A percentile compares a stretch with the other conserved stretches of the same genome.
phyloP scores from a whole-genome alignment of 2,329 filamentous ascomycete genomes.

The Botryotinia globosa region DNA sequence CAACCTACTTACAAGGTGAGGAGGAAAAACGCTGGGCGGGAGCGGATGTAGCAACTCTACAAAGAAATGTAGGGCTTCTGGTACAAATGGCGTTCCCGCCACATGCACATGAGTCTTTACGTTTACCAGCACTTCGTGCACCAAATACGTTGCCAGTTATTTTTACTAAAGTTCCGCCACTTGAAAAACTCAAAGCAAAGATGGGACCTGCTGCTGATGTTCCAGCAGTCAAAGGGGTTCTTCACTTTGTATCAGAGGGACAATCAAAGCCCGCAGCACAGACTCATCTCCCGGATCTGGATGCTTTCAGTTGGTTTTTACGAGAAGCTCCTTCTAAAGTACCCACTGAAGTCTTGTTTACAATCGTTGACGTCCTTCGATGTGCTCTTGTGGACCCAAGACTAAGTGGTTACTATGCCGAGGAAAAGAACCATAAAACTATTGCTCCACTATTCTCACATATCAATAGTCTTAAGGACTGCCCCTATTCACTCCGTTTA shows the following conservation, averaged over 20 bases:
- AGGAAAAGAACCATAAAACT: slow-evolving; percentile 65
- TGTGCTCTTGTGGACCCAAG: slow-evolving; percentile 74
- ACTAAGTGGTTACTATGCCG: slow-evolving; percentile 77
- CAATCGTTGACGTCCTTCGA: slow-evolving; percentile 81
- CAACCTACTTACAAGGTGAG: slow-evolving; percentile 74
- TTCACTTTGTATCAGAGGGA: slow-evolving; percentile 67
- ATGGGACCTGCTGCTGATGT: slow-evolving; percentile 63
- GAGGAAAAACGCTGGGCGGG: slow-evolving; percentile 80
- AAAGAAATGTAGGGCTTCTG: slow-evolving; percentile 69
- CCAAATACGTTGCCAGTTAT: slow-evolving; percentile 59
- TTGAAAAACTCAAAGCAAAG: slow-evolving; percentile 78
- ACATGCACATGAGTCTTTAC: slow-evolving; percentile 72
- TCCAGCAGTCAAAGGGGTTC: slow-evolving; percentile 60
- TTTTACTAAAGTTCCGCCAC: slow-evolving; percentile 75
- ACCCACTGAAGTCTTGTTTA: slow-evolving; percentile 67
- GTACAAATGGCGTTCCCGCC: slow-evolving; percentile 70
- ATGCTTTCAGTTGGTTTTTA: slow-evolving; percentile 61
- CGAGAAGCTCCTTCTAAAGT: slow-evolving; percentile 53
- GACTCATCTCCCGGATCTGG: slow-evolving; percentile 68
- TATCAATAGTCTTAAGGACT: slow-evolving; percentile 54
- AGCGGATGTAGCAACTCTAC: slow-evolving; percentile 65
- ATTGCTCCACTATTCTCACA: slow-evolving; percentile 59
- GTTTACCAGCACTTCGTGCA: slow-evolving; percentile 66
- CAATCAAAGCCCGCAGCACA: slow-evolving; percentile 58
- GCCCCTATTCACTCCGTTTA: slow-evolving; percentile 78